Percentiles rank a stretch among this genome's conserved stretches.
These are phyloP conservation scores for Cokeromyces recurvatus DNA, from an alignment of 371 early-diverging fungal species.

Conservation along the genomic window DNA sequence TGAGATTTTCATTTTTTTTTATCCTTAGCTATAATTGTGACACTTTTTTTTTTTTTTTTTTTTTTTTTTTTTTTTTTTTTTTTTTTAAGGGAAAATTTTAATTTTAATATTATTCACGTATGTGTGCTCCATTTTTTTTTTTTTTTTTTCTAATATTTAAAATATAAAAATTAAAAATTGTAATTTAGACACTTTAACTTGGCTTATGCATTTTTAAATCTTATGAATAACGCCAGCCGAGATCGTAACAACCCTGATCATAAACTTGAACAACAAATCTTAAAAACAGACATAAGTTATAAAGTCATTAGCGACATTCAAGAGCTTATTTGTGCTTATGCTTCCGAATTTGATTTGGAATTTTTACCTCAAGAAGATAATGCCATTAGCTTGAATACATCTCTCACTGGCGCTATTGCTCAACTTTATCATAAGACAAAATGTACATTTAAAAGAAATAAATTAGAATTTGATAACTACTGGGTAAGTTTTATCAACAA, in stretches of 20 bases:
- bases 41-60: too few species aligned
- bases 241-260: constrained; percentile 33
- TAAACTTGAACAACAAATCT: constrained; percentile 30
- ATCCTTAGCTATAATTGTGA: too few species aligned
- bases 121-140: too few species aligned
- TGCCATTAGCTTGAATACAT: background rate
- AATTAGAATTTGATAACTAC: constrained; percentile 29
- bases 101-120: too few species aligned
- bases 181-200: too few species aligned
- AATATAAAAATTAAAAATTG: too few species aligned
- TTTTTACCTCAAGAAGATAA: constrained; percentile 7
- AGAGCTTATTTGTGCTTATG: constrained; percentile 16
- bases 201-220: background rate
- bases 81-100: too few species aligned
- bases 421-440: constrained; percentile 24
- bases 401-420: constrained; percentile 13
- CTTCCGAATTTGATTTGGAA: constrained; percentile 23
- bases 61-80: too few species aligned
- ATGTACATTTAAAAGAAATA: constrained; percentile 12
- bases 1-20: too few species aligned
- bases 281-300: constrained; percentile 26
- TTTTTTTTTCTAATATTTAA: too few species aligned
- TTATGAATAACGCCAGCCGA: constrained; percentile 18
- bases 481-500: constrained; percentile 27
- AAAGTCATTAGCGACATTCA: constrained; percentile 23